Conservation (phyloP, 2,329 filamentous ascomycete genomes). For the Diaporthe vaccinii region DNA sequence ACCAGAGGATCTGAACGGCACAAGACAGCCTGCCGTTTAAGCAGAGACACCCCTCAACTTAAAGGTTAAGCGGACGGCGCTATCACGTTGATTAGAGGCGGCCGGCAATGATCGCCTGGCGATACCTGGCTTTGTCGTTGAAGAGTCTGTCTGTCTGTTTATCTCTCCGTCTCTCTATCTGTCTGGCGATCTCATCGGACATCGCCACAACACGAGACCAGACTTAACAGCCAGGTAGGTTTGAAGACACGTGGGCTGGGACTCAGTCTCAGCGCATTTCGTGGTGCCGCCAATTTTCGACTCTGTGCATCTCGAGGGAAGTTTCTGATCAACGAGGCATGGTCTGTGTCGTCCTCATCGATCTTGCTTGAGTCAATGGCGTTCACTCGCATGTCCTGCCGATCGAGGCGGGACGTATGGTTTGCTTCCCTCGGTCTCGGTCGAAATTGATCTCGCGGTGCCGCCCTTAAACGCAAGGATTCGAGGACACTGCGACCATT, state of each 20-base stretch:
- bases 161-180: neutral
- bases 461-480: neutral
- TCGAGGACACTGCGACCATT: too few relatives aligned
- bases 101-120: neutral
- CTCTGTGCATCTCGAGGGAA: neutral
- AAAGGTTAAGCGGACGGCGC: neutral
- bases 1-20: slow-evolving; percentile 41
- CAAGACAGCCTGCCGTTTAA: slow-evolving; percentile 27
- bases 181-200: neutral
- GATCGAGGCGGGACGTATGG: neutral
- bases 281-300: neutral
- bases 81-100: neutral
- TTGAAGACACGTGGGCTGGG: neutral
- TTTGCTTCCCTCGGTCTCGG: neutral
- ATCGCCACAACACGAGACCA: neutral
- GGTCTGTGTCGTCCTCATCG: neutral
- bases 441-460: neutral
- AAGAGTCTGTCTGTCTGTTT: neutral
- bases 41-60: neutral
- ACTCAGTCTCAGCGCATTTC: neutral
- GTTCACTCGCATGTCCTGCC: neutral
- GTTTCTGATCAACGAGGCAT: neutral
- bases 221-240: neutral
- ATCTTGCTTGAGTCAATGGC: neutral
- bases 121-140: neutral